phyloP scores from a whole-genome alignment of 345 rosid genomes.

The Populus davidiana region DNA sequence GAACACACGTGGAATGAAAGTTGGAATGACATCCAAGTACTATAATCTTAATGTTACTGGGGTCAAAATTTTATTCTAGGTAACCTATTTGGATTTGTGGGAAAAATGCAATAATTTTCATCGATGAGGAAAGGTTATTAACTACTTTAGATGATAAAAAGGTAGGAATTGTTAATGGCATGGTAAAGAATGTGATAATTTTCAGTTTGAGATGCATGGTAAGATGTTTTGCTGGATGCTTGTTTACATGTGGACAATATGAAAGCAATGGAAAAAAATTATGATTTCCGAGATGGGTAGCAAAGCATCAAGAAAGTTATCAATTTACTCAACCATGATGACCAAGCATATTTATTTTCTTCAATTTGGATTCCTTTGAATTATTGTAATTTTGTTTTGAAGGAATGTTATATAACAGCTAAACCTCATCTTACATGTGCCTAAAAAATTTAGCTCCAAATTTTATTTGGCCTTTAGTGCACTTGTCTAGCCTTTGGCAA shows the following conservation, averaged over 20 bases:
- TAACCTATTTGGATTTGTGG: background rate
- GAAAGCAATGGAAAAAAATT: too few relatives aligned
- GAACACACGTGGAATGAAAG: background rate
- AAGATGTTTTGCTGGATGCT: background rate
- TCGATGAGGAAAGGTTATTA: background rate
- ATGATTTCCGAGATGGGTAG: background rate
- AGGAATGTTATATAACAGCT: background rate
- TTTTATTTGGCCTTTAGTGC: too few relatives aligned
- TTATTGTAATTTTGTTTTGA: background rate
- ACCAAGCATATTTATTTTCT: background rate
- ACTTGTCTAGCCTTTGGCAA: background rate
- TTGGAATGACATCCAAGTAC: background rate
- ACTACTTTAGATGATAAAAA: background rate
- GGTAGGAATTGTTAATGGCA: background rate
- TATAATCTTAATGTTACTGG: background rate
- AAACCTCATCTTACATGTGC: too few relatives aligned
- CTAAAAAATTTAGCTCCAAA: too few relatives aligned
- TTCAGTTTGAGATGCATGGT: background rate
- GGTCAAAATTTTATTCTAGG: background rate
- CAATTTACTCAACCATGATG: background rate
- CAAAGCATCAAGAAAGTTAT: background rate
- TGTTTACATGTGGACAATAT: background rate
- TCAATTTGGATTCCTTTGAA: background rate
- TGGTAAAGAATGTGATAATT: background rate
- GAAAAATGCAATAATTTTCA: background rate